Evolutionary conservation across 2,329 filamentous ascomycete genomes (phyloP).

Genomic region (Grosmannia huntii): DNA sequence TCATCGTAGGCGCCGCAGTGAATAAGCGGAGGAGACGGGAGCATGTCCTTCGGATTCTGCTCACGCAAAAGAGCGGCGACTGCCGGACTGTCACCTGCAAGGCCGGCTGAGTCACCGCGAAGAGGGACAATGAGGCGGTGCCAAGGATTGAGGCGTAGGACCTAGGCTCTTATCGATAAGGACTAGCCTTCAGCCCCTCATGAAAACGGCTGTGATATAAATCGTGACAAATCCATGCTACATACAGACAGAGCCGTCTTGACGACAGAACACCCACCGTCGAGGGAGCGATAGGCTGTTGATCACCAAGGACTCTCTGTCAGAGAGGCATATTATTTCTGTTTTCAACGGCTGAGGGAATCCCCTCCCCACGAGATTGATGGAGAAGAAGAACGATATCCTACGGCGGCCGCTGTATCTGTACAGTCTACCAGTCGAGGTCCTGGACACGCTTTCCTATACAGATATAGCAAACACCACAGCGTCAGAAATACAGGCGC

Average conservation of each 20-base stretch:
- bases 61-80: too few relatives aligned
- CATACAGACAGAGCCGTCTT: too few relatives aligned
- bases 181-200: background rate
- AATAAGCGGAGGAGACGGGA: too few relatives aligned
- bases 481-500: background rate
- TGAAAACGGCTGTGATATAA: background rate
- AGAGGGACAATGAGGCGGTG: background rate
- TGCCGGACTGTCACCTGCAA: background rate
- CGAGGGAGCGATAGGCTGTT: too few relatives aligned
- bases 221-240: background rate
- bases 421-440: slow-evolving; percentile 67
- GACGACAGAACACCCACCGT: too few relatives aligned
- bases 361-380: background rate
- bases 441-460: slow-evolving; percentile 54
- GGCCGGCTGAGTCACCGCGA: background rate
- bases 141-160: too few relatives aligned
- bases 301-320: too few relatives aligned
- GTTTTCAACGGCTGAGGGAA: too few relatives aligned
- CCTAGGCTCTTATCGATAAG: background rate
- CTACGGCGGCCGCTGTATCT: slow-evolving; percentile 43
- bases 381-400: slow-evolving; percentile 26
- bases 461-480: slow-evolving; percentile 30
- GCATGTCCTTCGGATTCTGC: too few relatives aligned
- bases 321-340: too few relatives aligned
- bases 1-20: too few relatives aligned